phyloP scores from a whole-genome alignment of 2,329 filamentous ascomycete species.

The Drechslerella coelobrocha region DNA sequence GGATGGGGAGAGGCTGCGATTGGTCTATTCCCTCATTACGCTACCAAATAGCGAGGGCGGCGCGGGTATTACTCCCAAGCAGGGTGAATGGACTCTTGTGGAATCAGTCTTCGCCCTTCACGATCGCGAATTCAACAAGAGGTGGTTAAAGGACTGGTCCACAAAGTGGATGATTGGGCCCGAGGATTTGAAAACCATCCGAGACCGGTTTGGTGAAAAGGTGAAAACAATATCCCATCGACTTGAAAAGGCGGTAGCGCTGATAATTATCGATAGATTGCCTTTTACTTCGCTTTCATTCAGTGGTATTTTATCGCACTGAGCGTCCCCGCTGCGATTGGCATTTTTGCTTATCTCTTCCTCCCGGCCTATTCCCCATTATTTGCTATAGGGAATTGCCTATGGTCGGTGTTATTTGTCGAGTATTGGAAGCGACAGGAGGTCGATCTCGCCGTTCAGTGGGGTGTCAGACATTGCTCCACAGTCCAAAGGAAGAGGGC shows the following conservation, averaged over 20 bases:
- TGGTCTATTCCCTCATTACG: constrained; percentile 85
- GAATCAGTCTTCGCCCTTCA: constrained; percentile 80
- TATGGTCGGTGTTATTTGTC: constrained; percentile 90
- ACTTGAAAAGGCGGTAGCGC: neutral
- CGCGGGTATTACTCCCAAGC: constrained; percentile 74
- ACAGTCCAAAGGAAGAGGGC: constrained; percentile 75
- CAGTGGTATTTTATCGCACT: constrained; percentile 89
- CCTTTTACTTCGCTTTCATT: constrained; percentile 94
- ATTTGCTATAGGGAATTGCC: constrained; percentile 76
- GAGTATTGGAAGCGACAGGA: constrained; percentile 98
- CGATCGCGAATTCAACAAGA: constrained; percentile 75
- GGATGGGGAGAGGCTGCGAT: constrained; percentile 84
- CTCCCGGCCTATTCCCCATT: constrained; percentile 82
- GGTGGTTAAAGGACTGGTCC: constrained; percentile 77
- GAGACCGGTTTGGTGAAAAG: constrained; percentile 78
- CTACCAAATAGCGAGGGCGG: constrained; percentile 76
- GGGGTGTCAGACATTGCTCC: constrained; percentile 86
- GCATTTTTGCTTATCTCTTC: constrained; percentile 78
- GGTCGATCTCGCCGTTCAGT: constrained; percentile 81
- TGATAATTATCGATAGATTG: constrained; percentile 64
- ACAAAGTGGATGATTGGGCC: constrained; percentile 72
- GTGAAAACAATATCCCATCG: constrained; percentile 54
- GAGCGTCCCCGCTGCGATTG: constrained; percentile 79
- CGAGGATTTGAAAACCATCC: constrained; percentile 74
- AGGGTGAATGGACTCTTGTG: constrained; percentile 75